Evolutionary conservation across 106 monocot genomes (phyloP), one percentile per base, ranked within the genome.

Genomic region (Acanthochlamys bracteata): DNA sequence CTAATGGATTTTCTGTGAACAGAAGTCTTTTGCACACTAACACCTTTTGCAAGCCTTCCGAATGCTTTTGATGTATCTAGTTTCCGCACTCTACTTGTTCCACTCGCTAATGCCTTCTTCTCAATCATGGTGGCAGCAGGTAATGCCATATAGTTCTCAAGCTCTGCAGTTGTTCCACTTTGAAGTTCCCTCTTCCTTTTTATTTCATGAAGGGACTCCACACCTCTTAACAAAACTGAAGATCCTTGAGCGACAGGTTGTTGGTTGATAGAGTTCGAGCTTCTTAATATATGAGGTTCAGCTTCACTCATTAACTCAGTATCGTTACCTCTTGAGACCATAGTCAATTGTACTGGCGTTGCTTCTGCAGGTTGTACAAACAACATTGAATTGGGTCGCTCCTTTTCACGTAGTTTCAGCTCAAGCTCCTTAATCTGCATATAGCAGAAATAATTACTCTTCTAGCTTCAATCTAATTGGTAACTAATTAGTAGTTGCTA

Each of bases 351-450:
- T 19, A 21, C 20, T 25, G 80, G 76, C 23, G 63, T 82, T n/a
- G 61, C 24, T 4, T 67, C 73, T 1, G 56, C 24, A n/a, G 68
- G 67, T n/a, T 72, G 25, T 16, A 62, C 26, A 24, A 66, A 41
- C 21, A 60, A 22, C 70, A 68, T 68, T 14, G 75, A 39, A 3
- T 60, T 65, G 53, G 55, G 41, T 7, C 66, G 59, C 39, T 78
- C 77, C 57, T 42, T 74, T 25, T 83, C 74, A 69, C 46, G 66
- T 13, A 71, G 76, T 46, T 68, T 79, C n/a, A 58, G 68, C 63
- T 87, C 83, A 24, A 87, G 79, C 42, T 87, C 83, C 57, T 57
- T 77, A 45, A 80, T 61, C 86, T 87, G 52, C 52, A 53, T 42
- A 21, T 17, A 58, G 16, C 16, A 4, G n/a, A 55, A 55, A 11